Conservation (phyloP, 2,329 filamentous ascomycete genomes). For the Thelonectria blattea region DNA sequence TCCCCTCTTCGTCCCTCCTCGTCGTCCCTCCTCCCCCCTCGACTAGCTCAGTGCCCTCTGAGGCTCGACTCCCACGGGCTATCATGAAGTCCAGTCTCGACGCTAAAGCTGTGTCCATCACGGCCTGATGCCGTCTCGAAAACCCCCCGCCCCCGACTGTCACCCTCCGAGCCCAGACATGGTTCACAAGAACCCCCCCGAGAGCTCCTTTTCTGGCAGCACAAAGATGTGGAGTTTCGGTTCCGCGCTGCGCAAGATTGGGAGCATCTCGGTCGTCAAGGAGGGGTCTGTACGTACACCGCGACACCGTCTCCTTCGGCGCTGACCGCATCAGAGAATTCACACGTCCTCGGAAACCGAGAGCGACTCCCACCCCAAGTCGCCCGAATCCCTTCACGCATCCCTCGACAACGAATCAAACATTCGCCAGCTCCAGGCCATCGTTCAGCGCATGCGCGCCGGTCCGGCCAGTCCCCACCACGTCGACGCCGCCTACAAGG, state of each 20-base stretch:
- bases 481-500: constrained; percentile 52
- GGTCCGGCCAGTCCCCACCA: constrained; percentile 43
- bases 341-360: constrained; percentile 32
- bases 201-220: constrained; percentile 30
- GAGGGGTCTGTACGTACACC: constrained; percentile 24
- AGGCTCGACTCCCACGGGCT: constrained; percentile 29
- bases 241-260: constrained; percentile 28
- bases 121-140: constrained; percentile 34
- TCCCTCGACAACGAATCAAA: constrained; percentile 41
- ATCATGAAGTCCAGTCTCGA: constrained; percentile 36
- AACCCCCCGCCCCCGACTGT: constrained; percentile 23
- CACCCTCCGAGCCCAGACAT: constrained; percentile 30
- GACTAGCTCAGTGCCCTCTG: constrained; percentile 24
- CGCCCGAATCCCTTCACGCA: constrained; percentile 34
- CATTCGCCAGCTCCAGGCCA: constrained; percentile 44
- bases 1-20: neutral
- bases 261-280: constrained; percentile 29
- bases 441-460: constrained; percentile 45
- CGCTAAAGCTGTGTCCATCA: constrained; percentile 33
- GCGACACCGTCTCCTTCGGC: neutral
- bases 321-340: constrained; percentile 6
- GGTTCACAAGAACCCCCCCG: constrained; percentile 42
- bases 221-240: constrained; percentile 33
- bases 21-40: neutral
- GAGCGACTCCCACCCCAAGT: constrained; percentile 36